A percentile compares a stretch with the other conserved stretches of the same genome.
Conservation (phyloP, 768 basidiomycete genomes). For the Glaciozyma antarctica region DNA sequence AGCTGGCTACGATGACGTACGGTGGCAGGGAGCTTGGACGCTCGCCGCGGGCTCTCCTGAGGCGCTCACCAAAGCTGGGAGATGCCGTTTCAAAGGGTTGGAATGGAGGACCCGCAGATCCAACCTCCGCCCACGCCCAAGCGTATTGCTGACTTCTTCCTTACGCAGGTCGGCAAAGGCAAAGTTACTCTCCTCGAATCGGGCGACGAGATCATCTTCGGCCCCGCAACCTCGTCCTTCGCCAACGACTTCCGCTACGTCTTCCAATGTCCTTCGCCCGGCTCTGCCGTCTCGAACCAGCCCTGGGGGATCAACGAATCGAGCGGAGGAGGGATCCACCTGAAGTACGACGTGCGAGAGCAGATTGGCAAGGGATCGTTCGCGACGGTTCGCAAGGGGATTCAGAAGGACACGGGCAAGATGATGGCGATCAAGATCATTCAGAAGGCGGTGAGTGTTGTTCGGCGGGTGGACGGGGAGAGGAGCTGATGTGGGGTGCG, state of each 20-base stretch:
- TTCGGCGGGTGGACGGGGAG: not conserved
- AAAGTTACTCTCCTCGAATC: constrained; percentile 54
- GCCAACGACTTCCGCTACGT: constrained; percentile 25
- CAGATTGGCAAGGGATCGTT: constrained; percentile 78
- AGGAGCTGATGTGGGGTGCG: not conserved
- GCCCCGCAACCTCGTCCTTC: constrained; percentile 43
- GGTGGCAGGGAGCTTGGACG: no score
- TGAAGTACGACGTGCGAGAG: constrained; percentile 41
- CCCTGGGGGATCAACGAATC: constrained; percentile 29
- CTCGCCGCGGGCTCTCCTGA: no score
- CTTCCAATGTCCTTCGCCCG: constrained; percentile 14
- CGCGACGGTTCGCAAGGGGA: constrained; percentile 76
- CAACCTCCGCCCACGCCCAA: not conserved
- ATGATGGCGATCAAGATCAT: constrained; percentile 87
- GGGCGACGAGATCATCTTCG: constrained; percentile 82
- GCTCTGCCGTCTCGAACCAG: constrained; percentile 11
- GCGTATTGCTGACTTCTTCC: not conserved
- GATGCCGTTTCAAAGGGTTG: not conserved
- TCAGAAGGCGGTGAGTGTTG: constrained; percentile 21
- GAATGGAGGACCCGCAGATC: no score
- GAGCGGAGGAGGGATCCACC: constrained; percentile 41
- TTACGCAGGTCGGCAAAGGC: constrained; percentile 50
- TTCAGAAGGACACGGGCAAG: constrained; percentile 59
- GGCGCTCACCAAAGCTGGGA: not conserved
- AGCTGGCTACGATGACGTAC: no score